phyloP scores from a whole-genome alignment of 495 filamentous ascomycete genomes.

The Alectoria sarmentosa region DNA sequence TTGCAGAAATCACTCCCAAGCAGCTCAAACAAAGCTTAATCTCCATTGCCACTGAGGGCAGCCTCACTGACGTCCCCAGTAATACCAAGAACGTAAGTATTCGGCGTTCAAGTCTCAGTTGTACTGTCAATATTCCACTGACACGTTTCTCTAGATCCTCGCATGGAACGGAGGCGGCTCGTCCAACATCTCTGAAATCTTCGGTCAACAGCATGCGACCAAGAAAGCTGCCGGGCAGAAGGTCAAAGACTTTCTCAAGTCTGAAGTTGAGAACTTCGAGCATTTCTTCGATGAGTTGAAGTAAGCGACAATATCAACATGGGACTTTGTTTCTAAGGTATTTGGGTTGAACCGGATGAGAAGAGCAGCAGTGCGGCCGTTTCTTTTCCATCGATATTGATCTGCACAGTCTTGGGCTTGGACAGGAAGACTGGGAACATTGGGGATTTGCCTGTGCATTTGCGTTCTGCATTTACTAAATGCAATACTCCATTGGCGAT shows the following conservation, averaged over 20 bases:
- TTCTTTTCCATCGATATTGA: slow-evolving; percentile 4
- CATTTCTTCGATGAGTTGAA: slow-evolving; percentile 32
- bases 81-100: slow-evolving; percentile 70
- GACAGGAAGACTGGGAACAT: slow-evolving; percentile 2
- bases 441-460: slow-evolving; percentile 6
- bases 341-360: neutral
- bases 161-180: slow-evolving; percentile 98
- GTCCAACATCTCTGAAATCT: slow-evolving; percentile 81
- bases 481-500: slow-evolving; percentile 7
- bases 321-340: neutral
- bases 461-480: neutral
- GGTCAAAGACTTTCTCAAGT: slow-evolving; percentile 48
- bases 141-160: slow-evolving; percentile 61
- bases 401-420: neutral
- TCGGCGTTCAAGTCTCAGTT: slow-evolving; percentile 1
- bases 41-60: slow-evolving; percentile 69
- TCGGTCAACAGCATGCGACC: slow-evolving; percentile 31
- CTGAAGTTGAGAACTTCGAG: slow-evolving; percentile 35
- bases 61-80: slow-evolving; percentile 74
- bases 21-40: slow-evolving; percentile 89
- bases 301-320: slow-evolving; percentile 4
- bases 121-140: slow-evolving; percentile 26
- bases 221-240: slow-evolving; percentile 44
- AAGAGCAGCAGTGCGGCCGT: neutral
- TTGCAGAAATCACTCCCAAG: slow-evolving; percentile 84